Evolutionary conservation across 1,284 basidiomycete genomes (phyloP).

Genomic region (Leccinum pallidistipes): DNA sequence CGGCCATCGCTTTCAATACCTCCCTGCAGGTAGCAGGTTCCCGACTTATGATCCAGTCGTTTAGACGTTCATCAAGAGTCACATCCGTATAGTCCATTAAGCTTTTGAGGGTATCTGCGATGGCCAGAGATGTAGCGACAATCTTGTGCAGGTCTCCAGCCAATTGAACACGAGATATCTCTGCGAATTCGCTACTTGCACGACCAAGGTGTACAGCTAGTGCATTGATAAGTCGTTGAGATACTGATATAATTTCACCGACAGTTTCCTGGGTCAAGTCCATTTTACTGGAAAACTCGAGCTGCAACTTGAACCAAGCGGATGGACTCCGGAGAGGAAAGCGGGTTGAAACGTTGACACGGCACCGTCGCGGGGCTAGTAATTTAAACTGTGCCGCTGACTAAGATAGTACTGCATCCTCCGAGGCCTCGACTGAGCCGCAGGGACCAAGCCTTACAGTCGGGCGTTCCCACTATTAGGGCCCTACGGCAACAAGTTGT

Average conservation of each 20-base stretch:
- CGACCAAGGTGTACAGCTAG: not conserved
- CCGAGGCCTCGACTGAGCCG: no score
- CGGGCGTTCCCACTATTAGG: no score
- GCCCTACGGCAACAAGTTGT: no score
- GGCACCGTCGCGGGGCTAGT: no score
- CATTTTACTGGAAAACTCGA: not conserved
- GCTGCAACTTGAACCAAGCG: no score
- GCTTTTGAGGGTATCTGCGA: not conserved
- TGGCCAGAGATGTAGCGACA: constrained; percentile 1
- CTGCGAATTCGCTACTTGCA: not conserved
- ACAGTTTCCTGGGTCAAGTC: not conserved
- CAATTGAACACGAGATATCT: not conserved
- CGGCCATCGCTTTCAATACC: not conserved
- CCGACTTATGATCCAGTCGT: not conserved
- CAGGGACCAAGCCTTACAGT: no score
- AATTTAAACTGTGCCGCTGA: no score
- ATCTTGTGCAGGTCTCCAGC: constrained; percentile 2
- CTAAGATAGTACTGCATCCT: no score
- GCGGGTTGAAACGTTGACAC: no score
- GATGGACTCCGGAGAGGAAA: no score
- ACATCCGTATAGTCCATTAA: not conserved
- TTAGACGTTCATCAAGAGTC: not conserved
- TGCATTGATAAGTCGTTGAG: not conserved
- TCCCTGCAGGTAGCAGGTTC: not conserved
- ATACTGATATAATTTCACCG: not conserved